Evolutionary conservation across 768 basidiomycete species (phyloP), one percentile per base, ranked within the genome.

Genomic region (Wakefieldia striispora): DNA sequence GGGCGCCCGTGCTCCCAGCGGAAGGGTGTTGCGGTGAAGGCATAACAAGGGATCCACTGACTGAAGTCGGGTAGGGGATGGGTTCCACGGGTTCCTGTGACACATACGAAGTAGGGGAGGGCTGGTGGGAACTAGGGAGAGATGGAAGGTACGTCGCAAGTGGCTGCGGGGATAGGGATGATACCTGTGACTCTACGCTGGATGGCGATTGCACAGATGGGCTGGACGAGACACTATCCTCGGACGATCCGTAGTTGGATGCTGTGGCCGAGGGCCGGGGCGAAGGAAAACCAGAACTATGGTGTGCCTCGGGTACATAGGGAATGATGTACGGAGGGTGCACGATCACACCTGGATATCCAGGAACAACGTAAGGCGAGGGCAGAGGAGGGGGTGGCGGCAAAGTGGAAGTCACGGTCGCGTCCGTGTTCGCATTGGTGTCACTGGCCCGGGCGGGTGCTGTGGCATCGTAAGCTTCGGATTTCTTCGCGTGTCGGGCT

Each of bases 221-320:
- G 16, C 40, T 47, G 10, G 55, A 56, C 12, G 65, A 65, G 1
- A 49, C 46, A 24, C 35, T 54, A 26, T 47, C 39, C 23, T 59
- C 63, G 8, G 44, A 49, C 36, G 56, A 58, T 13, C 50, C 43
- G 17, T 60, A 57, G 4, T 20, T 2, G 2, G 82, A 79, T 8
- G 75, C 65, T 6, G 77, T 76, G 14, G 74, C 73, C 0, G 82
- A 81, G 29, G 79, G 49, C 0, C 80, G 79, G 2, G 81, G 80
- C 0, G 79, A 76, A n/a, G 80, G 77, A 0, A 76, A 77, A 11
- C 56, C 62, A n/a, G 70, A 55, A 24, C 70, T 70, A 49, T 54
- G 57, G n/a, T 33, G 45, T 39, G 46, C 46, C 41, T 72, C 72
- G 3, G 49, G 54, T 3, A 43, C 47, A 59, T 41, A 64, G n/a